Evolutionary conservation across 2,329 filamentous ascomycete species (phyloP).

Genomic region (Neospermospora avenae): DNA sequence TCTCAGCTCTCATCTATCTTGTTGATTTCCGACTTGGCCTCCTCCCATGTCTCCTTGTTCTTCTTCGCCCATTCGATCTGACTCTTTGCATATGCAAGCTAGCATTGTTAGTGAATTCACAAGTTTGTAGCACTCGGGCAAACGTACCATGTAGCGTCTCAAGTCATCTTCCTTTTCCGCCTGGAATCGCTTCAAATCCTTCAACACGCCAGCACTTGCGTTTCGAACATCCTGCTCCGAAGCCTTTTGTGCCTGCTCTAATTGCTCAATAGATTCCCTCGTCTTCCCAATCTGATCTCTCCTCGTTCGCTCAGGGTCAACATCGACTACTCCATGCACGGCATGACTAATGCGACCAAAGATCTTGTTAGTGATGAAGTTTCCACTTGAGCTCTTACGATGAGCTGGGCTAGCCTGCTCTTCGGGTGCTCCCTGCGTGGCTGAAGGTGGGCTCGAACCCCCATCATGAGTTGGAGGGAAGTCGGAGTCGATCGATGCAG

Average conservation of each 20-base stretch:
- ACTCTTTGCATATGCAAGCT: conserved; percentile 70
- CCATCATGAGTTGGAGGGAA: conserved; percentile 89
- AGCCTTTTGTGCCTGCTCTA: conserved; percentile 87
- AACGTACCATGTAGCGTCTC: conserved; percentile 87
- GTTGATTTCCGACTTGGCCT: conserved; percentile 65
- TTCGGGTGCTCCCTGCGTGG: conserved; percentile 67
- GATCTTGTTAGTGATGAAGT: conserved; percentile 88
- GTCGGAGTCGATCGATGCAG: conserved; percentile 90
- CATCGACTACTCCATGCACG: conserved; percentile 92
- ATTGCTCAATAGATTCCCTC: conserved; percentile 75
- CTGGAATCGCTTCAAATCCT: conserved; percentile 91
- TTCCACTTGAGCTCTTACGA: conserved; percentile 79
- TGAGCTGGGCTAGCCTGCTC: conserved; percentile 51
- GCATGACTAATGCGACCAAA: conserved; percentile 95
- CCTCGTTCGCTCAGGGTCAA: conserved; percentile 88
- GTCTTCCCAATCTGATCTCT: conserved; percentile 96
- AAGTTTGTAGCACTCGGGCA: neutral
- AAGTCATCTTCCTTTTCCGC: conserved; percentile 93
- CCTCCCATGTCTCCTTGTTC: conserved; percentile 70
- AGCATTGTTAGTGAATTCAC: conserved; percentile 20
- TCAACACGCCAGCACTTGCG: conserved; percentile 81
- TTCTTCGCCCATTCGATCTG: conserved; percentile 74
- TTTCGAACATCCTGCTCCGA: conserved; percentile 91
- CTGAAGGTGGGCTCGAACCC: conserved; percentile 63
- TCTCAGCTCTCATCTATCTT: conserved; percentile 54